Evolutionary conservation across 2,329 filamentous ascomycete genomes (phyloP), one percentile per base, ranked within the genome.

Genomic region (Claviceps paspali): DNA sequence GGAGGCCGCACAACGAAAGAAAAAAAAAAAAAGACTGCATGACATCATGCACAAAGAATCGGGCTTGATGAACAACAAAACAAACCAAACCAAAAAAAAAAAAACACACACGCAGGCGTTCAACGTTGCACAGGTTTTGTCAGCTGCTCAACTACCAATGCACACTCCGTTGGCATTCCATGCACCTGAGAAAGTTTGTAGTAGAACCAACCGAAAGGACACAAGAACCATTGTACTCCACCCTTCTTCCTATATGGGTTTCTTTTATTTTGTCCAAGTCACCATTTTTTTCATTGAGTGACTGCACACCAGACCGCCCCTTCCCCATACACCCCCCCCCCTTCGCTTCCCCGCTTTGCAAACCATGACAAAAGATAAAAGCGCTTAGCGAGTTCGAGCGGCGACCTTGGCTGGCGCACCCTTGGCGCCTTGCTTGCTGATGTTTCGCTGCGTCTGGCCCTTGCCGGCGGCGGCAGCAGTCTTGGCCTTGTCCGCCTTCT

Each of bases 401-500:
- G 80, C 73, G 55, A 85, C 79, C 82, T 95, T 95, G 60, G 70
- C 66, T 54, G 74, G 76, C 52, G 86, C 76, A 57, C 91, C 91
- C 79, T 93, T 94, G 50, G 85, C 80, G 59, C 85, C 86, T 76
- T 94, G 85, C 83, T 98, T 98, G 79, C 85, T 87, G 64, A 80
- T 71, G 63, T 93, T 83, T 65, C 82, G 79, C 57, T 67, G 64
- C 51, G 74, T 71, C 70, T 86, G 76, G 60, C 85, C 87, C 70
- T 83, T 81, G 61, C 79, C 68, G 51, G 79, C 74, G 45, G 52
- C 56, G 52, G 81, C 75, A 49, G 87, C 87, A 58, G 55, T 72
- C 83, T 96, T 96, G 57, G 91, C 91, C 85, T 98, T 98, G 70
- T 96, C 87, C 43, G 84, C 82, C 83, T 96, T 98, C 85, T 96